Percentiles rank a stretch among this genome's conserved stretches.
These are phyloP conservation scores for Phytophthora sp. DNA, from an alignment of 352 stramenopile species.

Conservation along the genomic window DNA sequence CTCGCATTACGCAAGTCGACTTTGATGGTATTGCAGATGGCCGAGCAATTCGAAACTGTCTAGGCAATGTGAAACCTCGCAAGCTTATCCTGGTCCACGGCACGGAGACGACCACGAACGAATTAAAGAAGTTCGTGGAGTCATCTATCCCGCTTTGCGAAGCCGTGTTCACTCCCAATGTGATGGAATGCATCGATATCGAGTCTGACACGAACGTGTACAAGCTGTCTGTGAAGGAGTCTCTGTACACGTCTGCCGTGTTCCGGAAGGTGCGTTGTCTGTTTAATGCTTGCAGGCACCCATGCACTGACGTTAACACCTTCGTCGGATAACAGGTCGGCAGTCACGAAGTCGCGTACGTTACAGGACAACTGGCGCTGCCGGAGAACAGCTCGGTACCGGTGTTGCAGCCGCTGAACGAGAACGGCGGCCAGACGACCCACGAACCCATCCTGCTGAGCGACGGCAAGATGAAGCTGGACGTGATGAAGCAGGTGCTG, in stretches of 20 bases:
- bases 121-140: constrained; percentile 88
- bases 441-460: constrained; percentile 87
- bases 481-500: constrained; percentile 90
- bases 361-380: constrained; percentile 76
- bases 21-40: constrained; percentile 87
- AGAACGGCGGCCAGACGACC: constrained; percentile 38
- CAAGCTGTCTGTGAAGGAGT: constrained; percentile 89
- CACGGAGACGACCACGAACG: constrained; percentile 78
- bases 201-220: constrained; percentile 92
- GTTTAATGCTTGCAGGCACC: no score
- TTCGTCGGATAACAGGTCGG: constrained; percentile 55
- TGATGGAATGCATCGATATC: constrained; percentile 92
- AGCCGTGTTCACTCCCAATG: constrained; percentile 85
- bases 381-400: constrained; percentile 75
- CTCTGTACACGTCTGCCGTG: constrained; percentile 80
- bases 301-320: constrained; percentile 5
- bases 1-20: constrained; percentile 82
- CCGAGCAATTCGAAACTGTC: constrained; percentile 86
- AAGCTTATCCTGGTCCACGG: constrained; percentile 90
- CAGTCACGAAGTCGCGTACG: constrained; percentile 85
- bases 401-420: constrained; percentile 63
- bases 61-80: constrained; percentile 89
- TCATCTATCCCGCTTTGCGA: constrained; percentile 84
- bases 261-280: constrained; percentile 76
- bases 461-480: constrained; percentile 90